Evolutionary conservation across 176 grass and related monocot genomes (phyloP).

Genomic region (Zoysia japonica): DNA sequence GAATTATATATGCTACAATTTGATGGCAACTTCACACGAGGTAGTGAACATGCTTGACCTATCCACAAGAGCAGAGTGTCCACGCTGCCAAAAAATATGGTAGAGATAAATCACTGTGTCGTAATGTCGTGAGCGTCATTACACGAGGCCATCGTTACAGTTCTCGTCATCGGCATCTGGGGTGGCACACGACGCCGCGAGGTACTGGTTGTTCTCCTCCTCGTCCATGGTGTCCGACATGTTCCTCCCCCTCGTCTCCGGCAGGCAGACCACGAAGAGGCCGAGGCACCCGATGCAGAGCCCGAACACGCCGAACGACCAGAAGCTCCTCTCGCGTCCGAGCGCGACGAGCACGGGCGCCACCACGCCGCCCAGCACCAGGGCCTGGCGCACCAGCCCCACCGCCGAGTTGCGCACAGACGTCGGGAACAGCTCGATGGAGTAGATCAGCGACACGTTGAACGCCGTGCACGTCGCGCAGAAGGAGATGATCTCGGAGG

Average conservation of each 20-base stretch:
- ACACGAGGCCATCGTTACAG: constrained; percentile 33
- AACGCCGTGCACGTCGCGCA: constrained; percentile 79
- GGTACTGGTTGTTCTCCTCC: constrained; percentile 61
- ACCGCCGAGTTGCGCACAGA: constrained; percentile 81
- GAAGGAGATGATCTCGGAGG: constrained; percentile 65
- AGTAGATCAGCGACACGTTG: constrained; percentile 66
- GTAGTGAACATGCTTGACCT: background rate
- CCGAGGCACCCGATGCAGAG: constrained; percentile 58
- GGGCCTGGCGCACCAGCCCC: constrained; percentile 60
- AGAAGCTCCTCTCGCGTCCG: constrained; percentile 59
- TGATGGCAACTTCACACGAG: background rate
- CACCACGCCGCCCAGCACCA: constrained; percentile 68
- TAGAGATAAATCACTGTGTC: background rate
- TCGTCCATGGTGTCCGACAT: constrained; percentile 96
- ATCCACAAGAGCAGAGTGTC: background rate
- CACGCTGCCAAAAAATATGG: background rate
- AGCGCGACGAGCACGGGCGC: constrained; percentile 72
- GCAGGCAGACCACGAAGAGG: constrained; percentile 52
- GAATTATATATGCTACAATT: constrained; percentile 14
- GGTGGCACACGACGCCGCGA: background rate
- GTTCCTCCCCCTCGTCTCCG: constrained; percentile 70
- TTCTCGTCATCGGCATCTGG: background rate
- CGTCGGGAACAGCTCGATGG: constrained; percentile 92
- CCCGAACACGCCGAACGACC: constrained; percentile 80
- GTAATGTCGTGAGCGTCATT: background rate